These are phyloP conservation scores for Mucor plumbeus DNA, from an alignment of 371 early-diverging fungal species.

Conservation along the genomic window DNA sequence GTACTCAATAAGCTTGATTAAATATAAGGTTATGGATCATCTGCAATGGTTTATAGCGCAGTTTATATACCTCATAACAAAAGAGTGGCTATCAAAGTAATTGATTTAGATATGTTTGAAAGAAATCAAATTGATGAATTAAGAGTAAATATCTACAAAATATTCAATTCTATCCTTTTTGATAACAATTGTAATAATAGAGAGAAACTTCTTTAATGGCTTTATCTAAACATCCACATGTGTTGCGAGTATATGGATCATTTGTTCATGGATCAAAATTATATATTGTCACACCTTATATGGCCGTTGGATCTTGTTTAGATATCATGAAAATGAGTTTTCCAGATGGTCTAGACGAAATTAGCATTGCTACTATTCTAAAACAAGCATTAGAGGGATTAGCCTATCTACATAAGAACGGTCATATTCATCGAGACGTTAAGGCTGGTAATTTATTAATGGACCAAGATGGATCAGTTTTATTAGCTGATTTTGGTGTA, in stretches of 20 bases:
- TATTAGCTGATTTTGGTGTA: slow-evolving; percentile 93
- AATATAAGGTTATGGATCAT: slow-evolving; percentile 77
- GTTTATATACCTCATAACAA: slow-evolving; percentile 32
- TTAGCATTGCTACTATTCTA: slow-evolving; percentile 79
- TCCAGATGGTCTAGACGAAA: slow-evolving; percentile 85
- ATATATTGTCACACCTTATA: slow-evolving; percentile 83
- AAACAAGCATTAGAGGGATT: slow-evolving; percentile 85
- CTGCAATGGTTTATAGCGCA: slow-evolving; percentile 81
- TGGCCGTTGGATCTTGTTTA: slow-evolving; percentile 82
- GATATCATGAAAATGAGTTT: slow-evolving; percentile 86
- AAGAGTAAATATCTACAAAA: slow-evolving; percentile 21
- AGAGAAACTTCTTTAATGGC: slow-evolving; percentile 88
- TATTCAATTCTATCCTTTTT: background rate
- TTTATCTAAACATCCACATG: slow-evolving; percentile 83
- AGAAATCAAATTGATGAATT: slow-evolving; percentile 41
- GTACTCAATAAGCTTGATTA: too few species aligned
- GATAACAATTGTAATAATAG: slow-evolving; percentile 34
- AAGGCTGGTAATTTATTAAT: slow-evolving; percentile 89
- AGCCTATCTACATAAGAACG: slow-evolving; percentile 86
- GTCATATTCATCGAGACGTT: slow-evolving; percentile 90
- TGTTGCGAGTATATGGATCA: slow-evolving; percentile 81
- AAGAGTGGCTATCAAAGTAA: slow-evolving; percentile 34
- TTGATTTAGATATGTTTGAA: slow-evolving; percentile 38
- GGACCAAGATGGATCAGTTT: slow-evolving; percentile 80
- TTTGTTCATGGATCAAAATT: slow-evolving; percentile 83